Percentiles rank a stretch among this genome's conserved stretches.
phyloP scores from a whole-genome alignment of 2,329 filamentous ascomycete species.

The Pyrenophora graminea region DNA sequence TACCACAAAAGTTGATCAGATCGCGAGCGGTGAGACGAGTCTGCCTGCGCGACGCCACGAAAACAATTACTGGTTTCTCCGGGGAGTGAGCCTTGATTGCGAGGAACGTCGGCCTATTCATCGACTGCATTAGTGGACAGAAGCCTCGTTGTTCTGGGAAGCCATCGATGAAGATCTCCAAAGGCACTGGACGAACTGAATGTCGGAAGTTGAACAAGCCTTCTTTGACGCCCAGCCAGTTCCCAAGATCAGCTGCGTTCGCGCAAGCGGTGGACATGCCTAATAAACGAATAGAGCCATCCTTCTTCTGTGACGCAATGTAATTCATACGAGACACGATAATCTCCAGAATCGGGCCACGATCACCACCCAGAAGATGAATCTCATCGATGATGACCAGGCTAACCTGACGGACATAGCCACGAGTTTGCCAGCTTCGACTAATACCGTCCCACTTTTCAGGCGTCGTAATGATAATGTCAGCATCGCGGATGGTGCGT shows the following conservation, averaged over 20 bases:
- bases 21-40: constrained; percentile 95
- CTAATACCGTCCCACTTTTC: constrained; percentile 99
- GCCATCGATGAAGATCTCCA: constrained; percentile 96
- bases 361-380: constrained; percentile 92
- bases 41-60: constrained; percentile 92
- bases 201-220: constrained; percentile 96
- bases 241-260: constrained; percentile 89
- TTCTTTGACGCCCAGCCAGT: constrained; percentile 96
- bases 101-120: constrained; percentile 96
- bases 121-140: constrained; percentile 97
- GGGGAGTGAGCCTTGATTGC: constrained; percentile 97
- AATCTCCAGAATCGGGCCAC: constrained; percentile 96
- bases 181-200: constrained; percentile 90
- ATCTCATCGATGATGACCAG: constrained; percentile 99
- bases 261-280: constrained; percentile 99
- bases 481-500: constrained; percentile 89
- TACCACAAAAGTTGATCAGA: constrained; percentile 94
- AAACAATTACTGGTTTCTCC: constrained; percentile 96
- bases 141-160: constrained; percentile 95
- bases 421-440: constrained; percentile 96
- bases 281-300: constrained; percentile 80
- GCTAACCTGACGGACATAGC: constrained; percentile 92
- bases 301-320: constrained; percentile 88
- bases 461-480: constrained; percentile 98
- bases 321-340: constrained; percentile 96